Base-by-base conservation (phyloP, 2,329 filamentous ascomycete genomes). In the Aspergillus flavus region DNA sequence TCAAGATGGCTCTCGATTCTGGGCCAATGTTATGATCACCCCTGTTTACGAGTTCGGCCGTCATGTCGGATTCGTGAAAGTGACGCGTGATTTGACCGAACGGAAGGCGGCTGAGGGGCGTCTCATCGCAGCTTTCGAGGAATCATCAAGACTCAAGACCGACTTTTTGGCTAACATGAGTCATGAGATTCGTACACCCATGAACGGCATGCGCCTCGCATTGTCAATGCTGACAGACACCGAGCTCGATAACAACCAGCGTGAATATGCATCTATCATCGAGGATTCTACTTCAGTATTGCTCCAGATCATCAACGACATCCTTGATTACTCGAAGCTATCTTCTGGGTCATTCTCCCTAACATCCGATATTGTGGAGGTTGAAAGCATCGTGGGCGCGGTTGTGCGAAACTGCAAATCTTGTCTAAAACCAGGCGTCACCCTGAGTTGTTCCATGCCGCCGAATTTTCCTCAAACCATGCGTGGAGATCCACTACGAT, bases 291-390 rank as follows among this genome's bases (percentile, higher is more conserved):
- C 85, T 2, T 81, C 84, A 23, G 79, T 88, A 2, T 77, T 89
- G 26, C 75, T 89, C 21, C 84, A 86, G 65, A 83, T 89, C 56
- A 88, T 89, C 72, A 88, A 89, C 69, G 86, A 89, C 64, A 87
- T 90, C 53, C 80, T 89, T n/a, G 87, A 90, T 74, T 89, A 87
- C 69, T 88, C 87, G 11, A 89, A 89, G 67, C 78, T 89, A 6
- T 83, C 84, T 0, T 86, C 86, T 0, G 85, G 86, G n/a, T 83
- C 80, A 41, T 87, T 89, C 64, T 84, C 85, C 2, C 80, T 89
- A 59, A 84, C 80, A 55, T 73, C 84, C 16, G 85, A 86, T 67
- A 75, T 84, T 36, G 76, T 89, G 62, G 79, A 81, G 66, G 76
- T 88, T 48, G 69, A 72, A 45, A 70, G 68, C n/a, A 69, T 79